Evolutionary conservation across 331 rosid species (phyloP).

Genomic region (Malus hybrid): DNA sequence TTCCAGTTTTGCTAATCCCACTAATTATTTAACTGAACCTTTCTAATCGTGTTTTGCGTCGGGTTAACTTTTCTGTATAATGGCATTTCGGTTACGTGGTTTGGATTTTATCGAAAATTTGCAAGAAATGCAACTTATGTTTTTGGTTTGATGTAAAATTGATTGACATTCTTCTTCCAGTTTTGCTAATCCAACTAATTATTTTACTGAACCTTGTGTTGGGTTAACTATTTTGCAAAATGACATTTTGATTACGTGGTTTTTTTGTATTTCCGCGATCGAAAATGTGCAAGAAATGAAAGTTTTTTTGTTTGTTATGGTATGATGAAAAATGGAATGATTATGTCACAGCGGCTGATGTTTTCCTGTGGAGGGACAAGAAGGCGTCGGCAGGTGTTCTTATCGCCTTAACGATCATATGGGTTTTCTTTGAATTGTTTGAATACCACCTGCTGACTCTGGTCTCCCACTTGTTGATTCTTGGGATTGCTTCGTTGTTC

Average conservation of each 20-base stretch:
- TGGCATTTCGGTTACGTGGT: not conserved
- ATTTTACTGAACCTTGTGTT: not conserved
- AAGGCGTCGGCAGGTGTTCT: conserved; percentile 66
- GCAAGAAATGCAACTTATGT: not conserved
- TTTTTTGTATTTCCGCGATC: not conserved
- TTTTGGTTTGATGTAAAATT: not conserved
- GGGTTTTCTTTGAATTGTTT: conserved; percentile 77
- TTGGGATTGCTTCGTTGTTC: conserved; percentile 59
- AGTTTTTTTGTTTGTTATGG: not conserved
- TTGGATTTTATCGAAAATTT: not conserved
- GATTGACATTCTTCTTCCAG: not conserved
- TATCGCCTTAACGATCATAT: conserved; percentile 54
- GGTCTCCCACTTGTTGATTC: conserved; percentile 54
- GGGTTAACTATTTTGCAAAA: not conserved
- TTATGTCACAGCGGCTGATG: conserved; percentile 72
- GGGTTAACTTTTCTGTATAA: not conserved
- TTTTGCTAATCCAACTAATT: not conserved
- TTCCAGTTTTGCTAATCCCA: not conserved
- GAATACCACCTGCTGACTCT: conserved; percentile 78
- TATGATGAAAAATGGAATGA: not conserved
- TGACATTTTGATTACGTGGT: not conserved
- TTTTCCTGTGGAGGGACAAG: conserved; percentile 92
- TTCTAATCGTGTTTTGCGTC: not conserved
- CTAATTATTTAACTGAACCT: not conserved
- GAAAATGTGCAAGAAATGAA: not conserved